Percentiles rank a stretch among this genome's conserved stretches.
Evolutionary conservation across 768 basidiomycete genomes (phyloP).

Genomic region (Leucosporidium creatinivorum): DNA sequence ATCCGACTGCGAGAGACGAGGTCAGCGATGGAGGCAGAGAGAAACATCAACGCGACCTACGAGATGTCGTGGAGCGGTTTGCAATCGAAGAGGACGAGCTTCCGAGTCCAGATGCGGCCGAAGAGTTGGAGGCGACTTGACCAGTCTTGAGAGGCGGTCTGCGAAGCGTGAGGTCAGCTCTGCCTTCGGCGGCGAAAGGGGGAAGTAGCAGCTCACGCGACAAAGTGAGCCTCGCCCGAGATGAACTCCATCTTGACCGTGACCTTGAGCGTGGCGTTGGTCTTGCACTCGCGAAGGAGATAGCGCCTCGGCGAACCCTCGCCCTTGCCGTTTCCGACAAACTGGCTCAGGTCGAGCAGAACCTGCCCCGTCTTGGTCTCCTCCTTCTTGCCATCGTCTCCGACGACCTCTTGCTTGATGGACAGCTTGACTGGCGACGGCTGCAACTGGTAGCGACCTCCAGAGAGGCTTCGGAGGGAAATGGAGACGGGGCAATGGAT

Average conservation of each 20-base stretch:
- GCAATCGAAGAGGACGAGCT: neutral
- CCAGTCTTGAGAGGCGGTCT: slow-evolving; percentile 21
- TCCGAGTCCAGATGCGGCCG: neutral
- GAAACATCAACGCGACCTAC: neutral
- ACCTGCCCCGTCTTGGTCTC: slow-evolving; percentile 34
- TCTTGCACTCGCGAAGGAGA: slow-evolving; percentile 33
- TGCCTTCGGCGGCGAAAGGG: no score
- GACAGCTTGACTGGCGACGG: slow-evolving; percentile 17
- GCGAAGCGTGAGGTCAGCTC: neutral
- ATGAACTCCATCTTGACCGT: slow-evolving; percentile 36
- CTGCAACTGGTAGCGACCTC: slow-evolving; percentile 17
- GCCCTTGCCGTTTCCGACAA: slow-evolving; percentile 22
- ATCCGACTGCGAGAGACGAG: neutral
- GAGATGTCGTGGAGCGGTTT: slow-evolving; percentile 15
- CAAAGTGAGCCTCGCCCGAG: slow-evolving; percentile 27
- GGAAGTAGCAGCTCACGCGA: slow-evolving; percentile 22
- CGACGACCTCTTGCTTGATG: slow-evolving; percentile 20
- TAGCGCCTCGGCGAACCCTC: slow-evolving; percentile 26
- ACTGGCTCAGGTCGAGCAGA: slow-evolving; percentile 33
- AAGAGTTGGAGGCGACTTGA: neutral
- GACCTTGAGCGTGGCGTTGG: slow-evolving; percentile 34
- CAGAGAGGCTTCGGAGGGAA: slow-evolving; percentile 8
- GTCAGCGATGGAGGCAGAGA: neutral
- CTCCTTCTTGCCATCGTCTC: slow-evolving; percentile 21
- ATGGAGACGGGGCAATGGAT: slow-evolving; percentile 28